These are phyloP conservation scores for Clonostachys solani DNA, from an alignment of 2,329 filamentous ascomycete species.

Conservation along the genomic window DNA sequence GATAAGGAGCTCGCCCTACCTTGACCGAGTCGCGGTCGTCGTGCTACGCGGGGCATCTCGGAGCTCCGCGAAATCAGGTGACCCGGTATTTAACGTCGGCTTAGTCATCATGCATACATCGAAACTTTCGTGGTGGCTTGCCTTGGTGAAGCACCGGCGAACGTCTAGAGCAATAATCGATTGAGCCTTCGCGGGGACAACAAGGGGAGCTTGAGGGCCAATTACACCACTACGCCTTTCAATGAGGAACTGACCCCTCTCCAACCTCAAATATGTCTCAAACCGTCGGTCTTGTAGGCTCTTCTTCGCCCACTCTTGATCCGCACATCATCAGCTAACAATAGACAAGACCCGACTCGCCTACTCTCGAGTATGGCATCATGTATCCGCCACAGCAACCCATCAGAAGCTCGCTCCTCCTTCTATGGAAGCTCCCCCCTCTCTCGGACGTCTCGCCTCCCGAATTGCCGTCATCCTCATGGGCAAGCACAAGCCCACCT, in stretches of 20 bases:
- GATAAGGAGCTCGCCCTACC: neutral
- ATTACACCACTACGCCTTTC: neutral
- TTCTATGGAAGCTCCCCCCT: slow-evolving; percentile 55
- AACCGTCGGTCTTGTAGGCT: slow-evolving; percentile 66
- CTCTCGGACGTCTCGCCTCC: slow-evolving; percentile 86
- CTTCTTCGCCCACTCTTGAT: slow-evolving; percentile 1
- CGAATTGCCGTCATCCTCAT: slow-evolving; percentile 85
- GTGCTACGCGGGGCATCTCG: neutral
- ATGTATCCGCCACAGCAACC: slow-evolving; percentile 66
- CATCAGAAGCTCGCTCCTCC: slow-evolving; percentile 55
- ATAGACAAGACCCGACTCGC: slow-evolving; percentile 77
- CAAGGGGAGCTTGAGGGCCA: neutral
- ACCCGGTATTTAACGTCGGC: neutral
- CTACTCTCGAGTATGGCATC: slow-evolving; percentile 95
- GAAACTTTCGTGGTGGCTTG: neutral
- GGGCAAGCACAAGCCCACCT: slow-evolving; percentile 99
- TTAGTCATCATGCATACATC: neutral
- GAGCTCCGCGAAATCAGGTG: slow-evolving; percentile 4
- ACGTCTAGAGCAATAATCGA: too few relatives aligned
- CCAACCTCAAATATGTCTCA: slow-evolving; percentile 62
- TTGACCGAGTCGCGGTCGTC: neutral
- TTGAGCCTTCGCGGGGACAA: neutral
- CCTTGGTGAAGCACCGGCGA: too few relatives aligned
- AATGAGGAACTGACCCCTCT: slow-evolving; percentile 10
- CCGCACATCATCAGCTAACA: slow-evolving; percentile 1